Conservation (phyloP, 208 protist genomes). For the Trypanosoma scelopori region DNA sequence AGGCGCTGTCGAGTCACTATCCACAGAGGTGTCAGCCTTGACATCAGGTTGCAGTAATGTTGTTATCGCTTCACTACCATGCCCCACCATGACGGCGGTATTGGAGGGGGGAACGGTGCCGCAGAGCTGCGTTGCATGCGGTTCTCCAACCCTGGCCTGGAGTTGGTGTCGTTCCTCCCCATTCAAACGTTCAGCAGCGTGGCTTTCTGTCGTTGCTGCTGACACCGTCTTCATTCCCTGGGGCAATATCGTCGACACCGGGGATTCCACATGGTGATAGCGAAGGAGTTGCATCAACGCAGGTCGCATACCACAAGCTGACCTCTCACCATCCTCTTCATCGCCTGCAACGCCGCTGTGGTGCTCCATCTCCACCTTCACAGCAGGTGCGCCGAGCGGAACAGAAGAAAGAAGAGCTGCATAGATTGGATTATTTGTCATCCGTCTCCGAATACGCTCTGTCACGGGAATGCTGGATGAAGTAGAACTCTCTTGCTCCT, state of each 20-base stretch:
- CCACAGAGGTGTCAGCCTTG: not conserved
- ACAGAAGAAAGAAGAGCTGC: conserved; percentile 16
- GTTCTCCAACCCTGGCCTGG: not conserved
- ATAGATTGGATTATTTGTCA: conserved; percentile 26
- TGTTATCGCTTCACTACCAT: not conserved
- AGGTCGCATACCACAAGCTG: conserved; percentile 16
- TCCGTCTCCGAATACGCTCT: conserved; percentile 24
- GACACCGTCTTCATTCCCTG: not conserved
- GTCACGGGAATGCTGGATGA: not conserved
- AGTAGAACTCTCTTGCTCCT: conserved; percentile 1
- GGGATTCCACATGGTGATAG: conserved; percentile 11
- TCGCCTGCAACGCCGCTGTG: not conserved
- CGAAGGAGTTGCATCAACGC: conserved; percentile 19
- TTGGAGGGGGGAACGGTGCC: not conserved
- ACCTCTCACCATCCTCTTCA: not conserved
- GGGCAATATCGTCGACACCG: not conserved
- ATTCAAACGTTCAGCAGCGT: not conserved
- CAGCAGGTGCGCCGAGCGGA: not conserved
- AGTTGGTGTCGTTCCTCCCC: not conserved
- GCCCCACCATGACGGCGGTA: not conserved
- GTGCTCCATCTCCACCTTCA: conserved; percentile 3
- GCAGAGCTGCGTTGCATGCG: not conserved
- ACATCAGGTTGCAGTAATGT: not conserved
- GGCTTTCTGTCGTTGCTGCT: not conserved
- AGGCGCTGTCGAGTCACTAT: not conserved